These are phyloP conservation scores for Pythium volutum DNA, from an alignment of 352 stramenopile species.

Conservation along the genomic window DNA sequence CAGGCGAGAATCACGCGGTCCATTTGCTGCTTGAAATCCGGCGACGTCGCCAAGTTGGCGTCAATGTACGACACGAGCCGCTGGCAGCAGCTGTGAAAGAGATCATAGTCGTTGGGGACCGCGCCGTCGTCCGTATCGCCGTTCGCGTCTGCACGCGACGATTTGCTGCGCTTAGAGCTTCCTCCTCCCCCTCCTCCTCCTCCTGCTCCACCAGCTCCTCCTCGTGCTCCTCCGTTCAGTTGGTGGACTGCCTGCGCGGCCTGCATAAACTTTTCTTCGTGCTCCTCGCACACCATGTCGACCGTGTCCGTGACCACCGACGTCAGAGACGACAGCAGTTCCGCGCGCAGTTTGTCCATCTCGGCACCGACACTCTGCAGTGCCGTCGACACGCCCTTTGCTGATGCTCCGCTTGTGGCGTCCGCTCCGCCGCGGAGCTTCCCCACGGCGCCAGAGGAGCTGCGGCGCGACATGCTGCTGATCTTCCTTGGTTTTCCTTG, in stretches of 20 bases:
- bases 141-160: not conserved
- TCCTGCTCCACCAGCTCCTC: not conserved
- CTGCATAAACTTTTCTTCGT: slow-evolving; percentile 25
- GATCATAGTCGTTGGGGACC: slow-evolving; percentile 40
- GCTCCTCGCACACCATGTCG: slow-evolving; percentile 44
- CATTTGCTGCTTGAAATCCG: slow-evolving; percentile 58
- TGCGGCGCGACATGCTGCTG: not conserved
- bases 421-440: not conserved
- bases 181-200: slow-evolving; percentile 1
- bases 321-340: slow-evolving; percentile 43
- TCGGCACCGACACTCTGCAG: not conserved
- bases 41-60: slow-evolving; percentile 58
- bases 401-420: not conserved
- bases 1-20: slow-evolving; percentile 67
- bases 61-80: slow-evolving; percentile 60
- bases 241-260: slow-evolving; percentile 19
- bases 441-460: not conserved
- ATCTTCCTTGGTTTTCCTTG: not conserved
- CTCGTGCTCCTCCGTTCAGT: slow-evolving; percentile 8
- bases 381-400: not conserved
- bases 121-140: slow-evolving; percentile 3
- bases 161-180: not conserved
- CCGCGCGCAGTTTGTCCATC: slow-evolving; percentile 31
- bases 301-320: slow-evolving; percentile 50
- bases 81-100: slow-evolving; percentile 55